A percentile compares a stretch with the other conserved stretches of the same genome.
Evolutionary conservation across 805 yeast species (phyloP).

Genomic region (Saccharomycopsis selenospora): DNA sequence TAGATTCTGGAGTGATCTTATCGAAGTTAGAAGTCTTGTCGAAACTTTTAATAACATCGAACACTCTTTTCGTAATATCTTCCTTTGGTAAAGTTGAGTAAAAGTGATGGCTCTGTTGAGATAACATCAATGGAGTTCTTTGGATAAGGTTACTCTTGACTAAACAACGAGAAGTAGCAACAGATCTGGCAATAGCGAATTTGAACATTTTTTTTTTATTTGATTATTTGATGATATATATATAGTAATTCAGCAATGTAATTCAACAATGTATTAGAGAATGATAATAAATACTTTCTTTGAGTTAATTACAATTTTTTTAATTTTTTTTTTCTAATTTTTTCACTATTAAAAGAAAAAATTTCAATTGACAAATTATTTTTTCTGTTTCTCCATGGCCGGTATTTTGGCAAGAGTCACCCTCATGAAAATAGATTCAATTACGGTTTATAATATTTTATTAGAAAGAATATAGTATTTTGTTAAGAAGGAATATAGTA

Average conservation of each 20-base stretch:
- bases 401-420: no score
- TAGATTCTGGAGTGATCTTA: constrained; percentile 35
- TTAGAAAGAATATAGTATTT: no score
- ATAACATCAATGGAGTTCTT: neutral
- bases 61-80: constrained; percentile 36
- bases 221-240: neutral
- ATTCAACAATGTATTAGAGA: neutral
- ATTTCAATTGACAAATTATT: no score
- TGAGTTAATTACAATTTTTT: no score
- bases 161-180: constrained; percentile 4
- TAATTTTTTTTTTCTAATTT: no score
- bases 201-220: constrained; percentile 13
- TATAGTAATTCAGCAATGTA: neutral
- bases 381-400: no score
- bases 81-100: constrained; percentile 19
- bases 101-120: constrained; percentile 2
- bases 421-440: no score
- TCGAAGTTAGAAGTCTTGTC: constrained; percentile 33
- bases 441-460: no score
- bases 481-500: no score
- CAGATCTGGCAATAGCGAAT: constrained; percentile 10
- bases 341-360: no score
- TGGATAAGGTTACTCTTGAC: neutral
- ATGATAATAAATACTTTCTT: no score
- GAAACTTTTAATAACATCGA: constrained; percentile 58